These are phyloP conservation scores for Mycena metata DNA, from an alignment of 768 basidiomycete genomes.

Conservation along the genomic window DNA sequence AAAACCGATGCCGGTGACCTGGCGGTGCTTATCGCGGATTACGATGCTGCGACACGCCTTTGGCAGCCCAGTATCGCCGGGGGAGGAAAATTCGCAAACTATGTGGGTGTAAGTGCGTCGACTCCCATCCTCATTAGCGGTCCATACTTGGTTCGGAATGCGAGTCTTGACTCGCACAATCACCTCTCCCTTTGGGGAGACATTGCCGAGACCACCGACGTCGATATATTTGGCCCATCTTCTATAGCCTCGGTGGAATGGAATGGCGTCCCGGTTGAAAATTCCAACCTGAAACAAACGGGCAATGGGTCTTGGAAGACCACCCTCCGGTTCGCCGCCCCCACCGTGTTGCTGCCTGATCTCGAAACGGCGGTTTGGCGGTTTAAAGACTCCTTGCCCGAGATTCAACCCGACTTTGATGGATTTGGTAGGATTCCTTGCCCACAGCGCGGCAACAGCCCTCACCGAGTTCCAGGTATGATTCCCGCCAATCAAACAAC, in stretches of 20 bases:
- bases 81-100: conserved; percentile 44
- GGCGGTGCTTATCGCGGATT: conserved; percentile 58
- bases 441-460: too few relatives aligned
- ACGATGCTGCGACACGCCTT: conserved; percentile 55
- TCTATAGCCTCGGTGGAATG: conserved; percentile 19
- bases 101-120: conserved; percentile 68
- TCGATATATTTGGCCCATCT: conserved; percentile 45
- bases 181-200: conserved; percentile 68
- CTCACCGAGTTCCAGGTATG: conserved; percentile 48
- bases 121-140: conserved; percentile 60
- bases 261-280: conserved; percentile 12
- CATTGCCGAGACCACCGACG: conserved; percentile 52
- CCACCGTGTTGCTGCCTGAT: conserved; percentile 17
- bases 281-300: conserved; percentile 38
- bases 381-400: conserved; percentile 69
- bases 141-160: conserved; percentile 59
- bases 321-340: conserved; percentile 17
- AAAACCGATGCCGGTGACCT: conserved; percentile 20
- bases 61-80: conserved; percentile 32
- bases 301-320: conserved; percentile 32
- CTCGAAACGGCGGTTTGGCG: conserved; percentile 59
- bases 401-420: conserved; percentile 59
- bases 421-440: conserved; percentile 49
- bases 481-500: conserved; percentile 63
- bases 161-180: conserved; percentile 41